Conservation (phyloP, 306 rosid genomes). For the Acacia melanoxylon region DNA sequence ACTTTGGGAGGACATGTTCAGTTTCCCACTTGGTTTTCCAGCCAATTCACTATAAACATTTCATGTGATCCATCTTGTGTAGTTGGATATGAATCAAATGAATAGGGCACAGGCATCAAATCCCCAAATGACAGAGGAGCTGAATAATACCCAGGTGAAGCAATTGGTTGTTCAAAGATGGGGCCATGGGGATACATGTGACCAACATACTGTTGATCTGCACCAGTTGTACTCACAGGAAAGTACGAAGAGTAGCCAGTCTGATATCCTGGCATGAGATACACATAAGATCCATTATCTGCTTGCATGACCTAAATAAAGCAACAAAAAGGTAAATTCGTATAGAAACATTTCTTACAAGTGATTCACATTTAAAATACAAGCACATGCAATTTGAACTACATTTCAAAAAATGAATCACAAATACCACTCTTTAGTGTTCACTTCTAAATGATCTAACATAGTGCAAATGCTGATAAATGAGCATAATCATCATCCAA, state of each 20-base stretch:
- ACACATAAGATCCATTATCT: constrained; percentile 78
- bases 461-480: constrained; percentile 18
- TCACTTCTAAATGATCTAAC: background rate
- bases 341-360: constrained; percentile 26
- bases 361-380: background rate
- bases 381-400: background rate
- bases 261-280: constrained; percentile 74
- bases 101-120: constrained; percentile 46
- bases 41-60: constrained; percentile 42
- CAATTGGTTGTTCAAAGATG: constrained; percentile 48
- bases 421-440: background rate
- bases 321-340: constrained; percentile 29
- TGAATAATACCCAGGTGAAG: constrained; percentile 55
- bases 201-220: constrained; percentile 67
- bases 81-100: constrained; percentile 53
- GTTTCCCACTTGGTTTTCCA: constrained; percentile 45
- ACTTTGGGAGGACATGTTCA: constrained; percentile 48
- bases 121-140: constrained; percentile 55
- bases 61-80: constrained; percentile 48
- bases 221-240: constrained; percentile 48
- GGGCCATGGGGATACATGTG: constrained; percentile 59
- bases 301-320: constrained; percentile 79
- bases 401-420: background rate
- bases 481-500: constrained; percentile 13
- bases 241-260: constrained; percentile 55